Evolutionary conservation across 495 filamentous ascomycete genomes (phyloP).

Genomic region (Thozetella sp.): DNA sequence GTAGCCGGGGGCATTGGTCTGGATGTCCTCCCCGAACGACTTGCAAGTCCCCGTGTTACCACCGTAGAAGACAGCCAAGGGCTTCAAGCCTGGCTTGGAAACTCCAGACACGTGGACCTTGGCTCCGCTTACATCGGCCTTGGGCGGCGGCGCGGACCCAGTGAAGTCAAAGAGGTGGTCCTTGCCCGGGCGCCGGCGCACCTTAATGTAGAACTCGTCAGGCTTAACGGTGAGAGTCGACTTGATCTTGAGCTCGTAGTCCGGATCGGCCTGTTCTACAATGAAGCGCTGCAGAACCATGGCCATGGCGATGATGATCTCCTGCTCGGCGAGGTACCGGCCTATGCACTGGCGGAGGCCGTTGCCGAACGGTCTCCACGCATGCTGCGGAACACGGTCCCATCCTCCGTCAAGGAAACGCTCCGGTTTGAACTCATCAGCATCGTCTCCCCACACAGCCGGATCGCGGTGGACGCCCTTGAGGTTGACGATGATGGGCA

Average conservation of each 20-base stretch:
- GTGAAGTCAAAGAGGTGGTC: slow-evolving; percentile 29
- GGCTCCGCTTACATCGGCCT: background rate
- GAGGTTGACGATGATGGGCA: slow-evolving; percentile 51
- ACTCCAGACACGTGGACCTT: background rate
- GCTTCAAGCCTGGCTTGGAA: slow-evolving; percentile 7
- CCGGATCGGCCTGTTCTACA: slow-evolving; percentile 46
- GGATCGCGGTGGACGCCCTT: slow-evolving; percentile 46
- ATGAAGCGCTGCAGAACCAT: slow-evolving; percentile 55
- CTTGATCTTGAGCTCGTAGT: slow-evolving; percentile 60
- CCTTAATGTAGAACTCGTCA: slow-evolving; percentile 62
- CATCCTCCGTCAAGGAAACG: slow-evolving; percentile 55
- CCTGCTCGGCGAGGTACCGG: slow-evolving; percentile 55
- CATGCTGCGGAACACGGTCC: slow-evolving; percentile 40
- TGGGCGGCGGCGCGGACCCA: slow-evolving; percentile 1
- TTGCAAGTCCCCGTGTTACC: slow-evolving; percentile 72
- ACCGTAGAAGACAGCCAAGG: slow-evolving; percentile 63
- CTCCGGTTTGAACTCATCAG: slow-evolving; percentile 39
- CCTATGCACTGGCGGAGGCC: slow-evolving; percentile 37
- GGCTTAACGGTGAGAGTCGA: slow-evolving; percentile 71
- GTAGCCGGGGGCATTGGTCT: slow-evolving; percentile 49
- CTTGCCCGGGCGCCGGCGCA: slow-evolving; percentile 45
- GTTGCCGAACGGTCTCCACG: slow-evolving; percentile 58
- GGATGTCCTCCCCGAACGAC: slow-evolving; percentile 58
- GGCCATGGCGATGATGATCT: slow-evolving; percentile 42
- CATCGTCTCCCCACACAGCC: slow-evolving; percentile 25